Base-by-base conservation (phyloP, 345 rosid species). In the Populus ilicifolia region DNA sequence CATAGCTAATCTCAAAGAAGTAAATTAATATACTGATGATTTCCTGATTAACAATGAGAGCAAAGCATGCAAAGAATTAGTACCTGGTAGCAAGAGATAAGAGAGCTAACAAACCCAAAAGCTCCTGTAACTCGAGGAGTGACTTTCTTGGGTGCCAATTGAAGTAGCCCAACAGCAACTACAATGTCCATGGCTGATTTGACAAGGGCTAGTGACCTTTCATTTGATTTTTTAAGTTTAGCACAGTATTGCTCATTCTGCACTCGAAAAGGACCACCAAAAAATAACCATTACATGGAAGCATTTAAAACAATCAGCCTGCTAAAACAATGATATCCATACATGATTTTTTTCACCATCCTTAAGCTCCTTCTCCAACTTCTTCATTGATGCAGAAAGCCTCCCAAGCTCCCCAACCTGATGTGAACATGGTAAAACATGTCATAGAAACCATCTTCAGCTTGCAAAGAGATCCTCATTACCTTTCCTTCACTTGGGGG, bases 1-100 rank as follows among this genome's bases (percentile, higher is more conserved):
- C 23, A 18, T 33, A 4, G 64, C 29, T 25, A 3, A 59, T 59
- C 64, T 59, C 29, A 59, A 59, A 59, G 5, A 59, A 3, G 16
- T 59, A 3, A 9, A 59, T 25, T n/a, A 59, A 59, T 52, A 20
- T 52, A 23, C 6, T 9, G 64, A 23, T n/a, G 64, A 23, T n/a
- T 59, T 23, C 64, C 64, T 11, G 27, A 12, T n/a, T 59, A 21
- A 38, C 63, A 18, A 36, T 25, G 7, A 71, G 20, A 71, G 18
- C 14, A 27, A 25, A 4, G 38, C 18, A 44, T 5, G 35, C 20
- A 35, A 23, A 3, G 18, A n/a, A 4, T 18, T 27, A 7, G 59
- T 87, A 94, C 99, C 98, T 94, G 98, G 83, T 94, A 96, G 82
- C 99, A 96, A 68, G 98, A 89, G 80, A 96, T 94, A 63, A 96